Evolutionary conservation across 352 stramenopile genomes (phyloP), one percentile per base, ranked within the genome.

Genomic region (Globisporangium radiosum): DNA sequence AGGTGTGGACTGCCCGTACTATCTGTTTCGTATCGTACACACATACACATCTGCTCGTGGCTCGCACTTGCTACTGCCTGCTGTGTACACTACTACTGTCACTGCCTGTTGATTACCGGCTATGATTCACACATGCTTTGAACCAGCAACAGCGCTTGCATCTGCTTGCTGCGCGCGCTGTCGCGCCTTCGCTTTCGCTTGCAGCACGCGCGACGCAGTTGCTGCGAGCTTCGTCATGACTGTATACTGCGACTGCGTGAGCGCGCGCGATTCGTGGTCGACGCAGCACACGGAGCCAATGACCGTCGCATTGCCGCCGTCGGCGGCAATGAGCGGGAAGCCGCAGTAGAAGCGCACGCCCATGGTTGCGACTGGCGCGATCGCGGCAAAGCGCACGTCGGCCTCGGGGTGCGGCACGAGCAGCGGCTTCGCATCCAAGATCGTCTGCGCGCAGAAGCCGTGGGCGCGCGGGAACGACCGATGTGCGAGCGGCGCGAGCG

Each of bases 301-400:
- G 52, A 84, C 63, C 8, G 72, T 81, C 39, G 25, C 25, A 33
- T 33, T 33, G 47, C 53, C 40, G 66, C 25, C 59, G 55, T 85
- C 66, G 1, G 66, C 58, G 2, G 70, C 64, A 5, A 84, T 33
- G 19, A 92, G 53, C 13, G 82, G 82, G 48, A 90, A 89, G 7
- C 82, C 82, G 65, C 78, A 90, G 76, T 92, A 90, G 64, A 88
- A 92, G 59, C 76, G 81, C 39, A 75, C 69, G 11, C 68, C 65
- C 39, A 81, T 70, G 54, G 58, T 61, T 40, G 40, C 59, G 63
- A 64, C 66, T 1, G 69, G 64, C 11, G 57, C 60, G 43, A 79
- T 64, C 55, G 76, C 68, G 37, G 72, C 66, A 51, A 90, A 90
- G 36, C 81, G 81, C 56, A 87, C 73, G 64, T 88, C 81, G 0